Base-by-base conservation (phyloP, 2,329 filamentous ascomycete genomes). In the Thielaviopsis populi region DNA sequence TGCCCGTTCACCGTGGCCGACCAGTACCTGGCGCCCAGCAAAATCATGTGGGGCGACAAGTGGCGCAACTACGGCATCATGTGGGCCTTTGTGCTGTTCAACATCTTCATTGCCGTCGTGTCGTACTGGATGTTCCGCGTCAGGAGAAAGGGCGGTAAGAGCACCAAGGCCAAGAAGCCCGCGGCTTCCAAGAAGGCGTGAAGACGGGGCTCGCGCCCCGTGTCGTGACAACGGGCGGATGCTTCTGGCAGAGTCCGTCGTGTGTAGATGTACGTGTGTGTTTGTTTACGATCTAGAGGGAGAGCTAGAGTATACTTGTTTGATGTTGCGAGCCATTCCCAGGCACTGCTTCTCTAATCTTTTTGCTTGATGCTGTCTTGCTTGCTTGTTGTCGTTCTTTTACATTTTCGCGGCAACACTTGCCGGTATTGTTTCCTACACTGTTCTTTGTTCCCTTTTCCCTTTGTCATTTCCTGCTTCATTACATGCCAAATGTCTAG, bases 31-130 rank as follows among this genome's bases (percentile, higher is more conserved):
- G 72, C 74, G 1, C 72, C 69, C 0, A 76, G 76, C 1, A 67
- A 72, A 8, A 80, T 85, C 48, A 73, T 71, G 24, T 85, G 79
- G 68, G 69, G 66, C 2, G 77, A 85, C 62, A 70, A 82, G 2
- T 89, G 86, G 85, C 77, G 85, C 64, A 87, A 89, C 70, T 88
- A 83, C 65, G 87, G 86, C 1, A 76, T 89, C 48, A 75, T 89
- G 69, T 89, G 84, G 80, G 83, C 76, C 0, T 89, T 80, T 68
- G 79, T 89, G 46, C 66, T 74, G 0, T 86, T 88, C 72, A 87
- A 89, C 68, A 78, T 87, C 46, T 72, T 73, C 46, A 74, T 78
- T 1, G 83, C 85, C 0, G 74, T 87, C 1, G 67, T 77, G 11
- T 72, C 84, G 0, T 89, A 89, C 72, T 89, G 81, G 71, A 68